phyloP scores from a whole-genome alignment of 345 rosid species.

The Pseudoturritis turrita region DNA sequence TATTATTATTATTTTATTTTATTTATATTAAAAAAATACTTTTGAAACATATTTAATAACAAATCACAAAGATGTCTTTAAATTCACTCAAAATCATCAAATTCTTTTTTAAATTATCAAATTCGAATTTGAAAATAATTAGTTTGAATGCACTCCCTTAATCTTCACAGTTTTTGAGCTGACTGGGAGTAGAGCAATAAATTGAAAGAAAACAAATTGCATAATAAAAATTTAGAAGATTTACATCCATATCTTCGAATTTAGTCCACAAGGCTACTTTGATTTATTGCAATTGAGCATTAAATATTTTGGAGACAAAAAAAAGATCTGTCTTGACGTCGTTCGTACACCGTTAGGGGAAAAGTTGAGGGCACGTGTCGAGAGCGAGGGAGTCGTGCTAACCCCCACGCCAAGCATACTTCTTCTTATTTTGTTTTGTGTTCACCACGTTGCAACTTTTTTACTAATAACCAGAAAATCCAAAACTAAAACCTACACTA shows the following conservation, averaged over 20 bases:
- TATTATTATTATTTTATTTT: no score
- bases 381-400: conserved; percentile 4
- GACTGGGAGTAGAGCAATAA: conserved; percentile 6
- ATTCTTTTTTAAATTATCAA: no score
- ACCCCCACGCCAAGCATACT: conserved; percentile 21
- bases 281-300: neutral
- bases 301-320: neutral
- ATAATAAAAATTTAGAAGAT: neutral
- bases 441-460: neutral
- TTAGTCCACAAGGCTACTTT: neutral
- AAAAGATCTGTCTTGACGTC: neutral
- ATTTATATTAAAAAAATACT: no score
- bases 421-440: neutral
- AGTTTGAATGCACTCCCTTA: no score
- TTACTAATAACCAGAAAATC: neutral
- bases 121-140: no score
- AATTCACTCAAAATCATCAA: no score
- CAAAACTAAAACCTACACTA: no score
- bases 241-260: neutral
- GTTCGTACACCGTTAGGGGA: conserved; percentile 4
- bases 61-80: no score
- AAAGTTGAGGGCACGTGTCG: conserved; percentile 9
- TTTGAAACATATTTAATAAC: no score
- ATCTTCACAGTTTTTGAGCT: neutral
- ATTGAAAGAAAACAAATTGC: neutral